Base-by-base conservation (phyloP, 495 filamentous ascomycete genomes). In the Tuber indicum region DNA sequence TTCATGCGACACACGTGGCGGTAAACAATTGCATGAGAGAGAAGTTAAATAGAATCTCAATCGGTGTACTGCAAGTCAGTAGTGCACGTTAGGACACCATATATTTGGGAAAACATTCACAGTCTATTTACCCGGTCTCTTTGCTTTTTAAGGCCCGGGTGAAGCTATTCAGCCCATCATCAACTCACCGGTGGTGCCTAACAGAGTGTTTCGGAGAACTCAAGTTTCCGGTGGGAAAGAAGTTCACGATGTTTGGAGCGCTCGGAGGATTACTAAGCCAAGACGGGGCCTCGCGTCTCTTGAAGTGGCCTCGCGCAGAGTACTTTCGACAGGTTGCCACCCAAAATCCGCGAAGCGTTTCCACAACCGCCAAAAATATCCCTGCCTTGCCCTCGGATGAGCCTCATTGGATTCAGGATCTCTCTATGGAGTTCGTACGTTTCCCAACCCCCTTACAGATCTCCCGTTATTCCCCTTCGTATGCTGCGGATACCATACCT, bases 221-320 rank as follows among this genome's bases (percentile, higher is more conserved):
- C 12, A 2, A 17, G 26, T 66, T 66, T 66, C 58, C 58, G n/a
- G 58, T 36, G 26, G 6, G 58, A 36, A 0, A 66, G 58, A 66
- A 66, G 26, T 4, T 66, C 58, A 66, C 32, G 1, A 66, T 66
- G 58, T 66, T 66, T 36, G 58, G 58, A 66, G 58, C 58, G 2
- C 58, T 66, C 14, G 58, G 58, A 66, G 58, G 26, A 66, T 66
- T 66, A 66, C 58, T 66, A 66, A 66, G 58, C 58, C 58, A 66
- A 66, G 58, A 36, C 58, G 58, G 58, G 36, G 58, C 58, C 32
- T 66, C 58, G 58, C 58, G 58, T 66, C 58, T 66, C 26, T 36
- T 66, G 58, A 36, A 26, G 58, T 26, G 26, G 58, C 58, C 58
- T 26, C 58, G 58, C 26, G 8, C 52, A 8, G 23, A 58, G 26